Percentiles rank a stretch among this genome's conserved stretches.
Conservation (phyloP, 176 grass and related monocot species). For the Hyparrhenia diplandra region DNA sequence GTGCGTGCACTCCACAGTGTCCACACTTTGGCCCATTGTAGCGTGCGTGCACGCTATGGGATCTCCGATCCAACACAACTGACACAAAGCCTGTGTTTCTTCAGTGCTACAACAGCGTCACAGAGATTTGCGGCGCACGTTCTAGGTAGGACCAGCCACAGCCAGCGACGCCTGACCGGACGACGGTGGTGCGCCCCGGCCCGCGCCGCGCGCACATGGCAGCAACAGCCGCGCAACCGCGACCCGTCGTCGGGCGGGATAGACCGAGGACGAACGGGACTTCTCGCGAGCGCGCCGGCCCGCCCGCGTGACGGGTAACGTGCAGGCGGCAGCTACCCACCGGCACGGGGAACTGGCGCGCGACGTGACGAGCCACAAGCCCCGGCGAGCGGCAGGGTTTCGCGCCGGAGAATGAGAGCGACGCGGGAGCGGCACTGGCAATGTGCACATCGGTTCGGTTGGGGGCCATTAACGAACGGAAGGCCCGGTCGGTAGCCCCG, state of each 20-base stretch:
- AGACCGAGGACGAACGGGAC: not conserved
- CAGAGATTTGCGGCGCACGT: not conserved
- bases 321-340: not conserved
- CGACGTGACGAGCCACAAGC: not conserved
- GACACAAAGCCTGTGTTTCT: not conserved
- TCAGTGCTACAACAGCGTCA: not conserved
- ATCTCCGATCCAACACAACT: not conserved
- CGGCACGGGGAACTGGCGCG: not conserved
- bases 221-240: not conserved
- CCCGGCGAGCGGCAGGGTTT: slow-evolving; percentile 6
- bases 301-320: not conserved
- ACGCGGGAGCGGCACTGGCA: slow-evolving; percentile 7
- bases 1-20: too few relatives aligned
- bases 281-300: not conserved
- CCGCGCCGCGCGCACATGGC: slow-evolving; percentile 32
- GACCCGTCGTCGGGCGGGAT: not conserved
- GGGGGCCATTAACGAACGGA: slow-evolving; percentile 10
- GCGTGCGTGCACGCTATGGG: too few relatives aligned
- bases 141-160: not conserved
- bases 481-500: too few relatives aligned
- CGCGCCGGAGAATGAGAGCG: slow-evolving; percentile 35
- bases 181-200: not conserved
- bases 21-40: too few relatives aligned
- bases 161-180: slow-evolving; percentile 10
- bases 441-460: slow-evolving; percentile 18